Base-by-base conservation (phyloP, 768 basidiomycete species). In the Rossbeevera mucosa region DNA sequence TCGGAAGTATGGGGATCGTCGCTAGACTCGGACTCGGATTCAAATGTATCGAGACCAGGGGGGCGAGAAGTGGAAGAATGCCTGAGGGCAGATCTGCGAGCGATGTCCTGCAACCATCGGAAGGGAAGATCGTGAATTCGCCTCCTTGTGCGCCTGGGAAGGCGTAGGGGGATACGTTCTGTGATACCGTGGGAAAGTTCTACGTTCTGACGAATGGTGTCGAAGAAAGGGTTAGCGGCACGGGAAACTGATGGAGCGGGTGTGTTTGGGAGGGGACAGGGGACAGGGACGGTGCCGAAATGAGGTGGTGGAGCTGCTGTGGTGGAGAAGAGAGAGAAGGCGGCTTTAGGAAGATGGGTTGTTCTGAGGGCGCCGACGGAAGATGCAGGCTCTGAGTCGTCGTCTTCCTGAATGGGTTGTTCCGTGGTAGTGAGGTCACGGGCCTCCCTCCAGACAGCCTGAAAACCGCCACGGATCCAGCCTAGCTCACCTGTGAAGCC, bases 181-280 rank as follows among this genome's bases (percentile, higher is more conserved):
- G 85, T 88, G 55, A 83, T 78, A 7, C 82, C 82, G 29, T 82
- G 69, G 2, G 85, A 80, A 21, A 96, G 80, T 71, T 96, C 93
- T 2, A 83, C 66, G 59, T 92, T 91, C 70, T 93, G 90, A 33
- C 89, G 84, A 60, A 98, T 89, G 61, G 88, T 86, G 69, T 98
- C 94, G 59, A 91, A 97, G 73, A 98, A 98, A 9, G 95, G 95
- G 66, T 95, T 97, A 4, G 71, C 61, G 61, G 61, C 73, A 65
- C 47, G 68, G 25, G 58, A 47, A 63, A 56, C 51, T 46, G 55
- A 57, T 45, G 52, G 59, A 12, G 56, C 66, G 31, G 61, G 63
- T 42, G 61, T 59, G 36, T 56, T 57, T 38, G 47, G 47, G 24
- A 54, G 24, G 14, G 43, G 36, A 45, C 13, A 13, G 3, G 50